Conservation (phyloP, 2,329 filamentous ascomycete genomes). For the Nothomitra cinnamomea region DNA sequence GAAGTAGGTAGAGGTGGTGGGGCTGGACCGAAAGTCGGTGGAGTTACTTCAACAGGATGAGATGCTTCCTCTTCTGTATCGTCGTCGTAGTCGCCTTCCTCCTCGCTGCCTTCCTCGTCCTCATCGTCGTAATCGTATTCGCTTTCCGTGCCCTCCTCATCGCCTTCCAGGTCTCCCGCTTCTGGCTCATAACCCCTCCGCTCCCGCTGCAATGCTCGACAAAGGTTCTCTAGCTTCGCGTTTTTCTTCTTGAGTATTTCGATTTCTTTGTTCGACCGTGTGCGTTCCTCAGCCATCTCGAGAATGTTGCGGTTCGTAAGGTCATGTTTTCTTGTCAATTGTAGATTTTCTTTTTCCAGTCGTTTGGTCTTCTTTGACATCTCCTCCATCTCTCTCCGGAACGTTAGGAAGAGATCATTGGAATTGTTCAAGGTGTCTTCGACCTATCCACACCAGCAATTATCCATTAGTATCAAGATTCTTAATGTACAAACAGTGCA, state of each 20-base stretch:
- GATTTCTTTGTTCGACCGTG: slow-evolving; percentile 54
- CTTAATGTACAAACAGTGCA: neutral
- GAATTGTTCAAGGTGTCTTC: slow-evolving; percentile 97
- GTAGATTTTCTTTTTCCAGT: slow-evolving; percentile 89
- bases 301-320: slow-evolving; percentile 88
- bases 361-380: slow-evolving; percentile 99
- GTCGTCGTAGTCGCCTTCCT: slow-evolving; percentile 31
- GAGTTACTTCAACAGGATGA: slow-evolving; percentile 13
- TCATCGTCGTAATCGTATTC: slow-evolving; percentile 39
- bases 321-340: slow-evolving; percentile 80
- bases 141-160: slow-evolving; percentile 30
- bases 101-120: slow-evolving; percentile 27
- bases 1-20: slow-evolving; percentile 33
- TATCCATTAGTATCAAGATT: neutral
- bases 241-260: slow-evolving; percentile 73
- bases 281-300: slow-evolving; percentile 90
- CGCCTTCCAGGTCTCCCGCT: slow-evolving; percentile 39
- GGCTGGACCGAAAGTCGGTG: slow-evolving; percentile 25
- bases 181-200: slow-evolving; percentile 58
- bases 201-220: slow-evolving; percentile 91
- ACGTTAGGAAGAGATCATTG: slow-evolving; percentile 92
- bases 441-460: slow-evolving; percentile 40
- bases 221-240: slow-evolving; percentile 82
- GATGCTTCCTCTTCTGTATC: slow-evolving; percentile 41
- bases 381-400: slow-evolving; percentile 98